Conservation (phyloP, 2,329 filamentous ascomycete species). For the Sclerotinia sclerotiorum region DNA sequence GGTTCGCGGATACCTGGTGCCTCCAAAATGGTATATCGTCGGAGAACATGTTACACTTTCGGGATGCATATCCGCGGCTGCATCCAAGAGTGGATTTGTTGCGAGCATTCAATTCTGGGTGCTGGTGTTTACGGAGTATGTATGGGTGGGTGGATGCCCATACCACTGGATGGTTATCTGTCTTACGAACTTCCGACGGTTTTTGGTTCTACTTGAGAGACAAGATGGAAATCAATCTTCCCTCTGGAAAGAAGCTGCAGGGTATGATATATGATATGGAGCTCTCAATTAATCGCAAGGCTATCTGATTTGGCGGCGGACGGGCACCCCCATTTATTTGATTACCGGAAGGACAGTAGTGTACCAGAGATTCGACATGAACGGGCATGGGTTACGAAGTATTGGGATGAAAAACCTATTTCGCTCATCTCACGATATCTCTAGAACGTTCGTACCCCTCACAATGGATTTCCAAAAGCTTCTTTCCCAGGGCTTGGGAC, state of each 20-base stretch:
- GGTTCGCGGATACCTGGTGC: slow-evolving; percentile 26
- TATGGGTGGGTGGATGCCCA: not conserved
- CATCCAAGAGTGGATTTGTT: slow-evolving; percentile 5
- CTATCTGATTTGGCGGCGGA: slow-evolving; percentile 15
- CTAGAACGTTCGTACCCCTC: slow-evolving; percentile 16
- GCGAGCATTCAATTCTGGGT: not conserved
- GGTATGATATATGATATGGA: slow-evolving; percentile 5
- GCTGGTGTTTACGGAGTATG: not conserved
- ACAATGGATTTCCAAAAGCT: slow-evolving; percentile 11
- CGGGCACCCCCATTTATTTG: slow-evolving; percentile 1
- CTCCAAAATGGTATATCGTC: not conserved
- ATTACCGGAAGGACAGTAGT: not conserved
- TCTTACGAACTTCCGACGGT: slow-evolving; percentile 13
- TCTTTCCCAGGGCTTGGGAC: slow-evolving; percentile 1
- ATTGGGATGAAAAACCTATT: slow-evolving; percentile 5
- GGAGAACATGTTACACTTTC: slow-evolving; percentile 1
- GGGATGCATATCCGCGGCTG: not conserved
- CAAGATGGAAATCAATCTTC: slow-evolving; percentile 20
- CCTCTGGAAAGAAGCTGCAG: not conserved
- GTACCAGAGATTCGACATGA: slow-evolving; percentile 9
- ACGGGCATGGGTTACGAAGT: slow-evolving; percentile 12
- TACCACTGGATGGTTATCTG: slow-evolving; percentile 23
- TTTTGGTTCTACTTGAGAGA: slow-evolving; percentile 10
- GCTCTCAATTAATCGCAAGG: not conserved
- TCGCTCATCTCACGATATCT: slow-evolving; percentile 13